Conservation (phyloP, 352 stramenopile genomes). For the Phytophthora hibernalis region DNA sequence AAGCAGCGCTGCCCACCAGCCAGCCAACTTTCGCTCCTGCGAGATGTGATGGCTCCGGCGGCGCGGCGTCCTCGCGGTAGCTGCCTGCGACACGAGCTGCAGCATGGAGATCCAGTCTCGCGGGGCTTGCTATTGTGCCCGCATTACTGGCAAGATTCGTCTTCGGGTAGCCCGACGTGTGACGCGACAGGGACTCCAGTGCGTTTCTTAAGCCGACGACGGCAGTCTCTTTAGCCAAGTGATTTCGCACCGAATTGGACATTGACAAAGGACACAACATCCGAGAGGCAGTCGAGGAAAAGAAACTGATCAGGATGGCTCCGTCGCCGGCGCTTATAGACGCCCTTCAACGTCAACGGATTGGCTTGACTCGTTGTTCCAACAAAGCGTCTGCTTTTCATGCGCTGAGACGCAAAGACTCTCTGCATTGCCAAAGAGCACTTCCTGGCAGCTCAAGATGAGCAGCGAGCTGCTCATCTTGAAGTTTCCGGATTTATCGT, state of each 20-base stretch:
- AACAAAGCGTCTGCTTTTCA: conserved; percentile 39
- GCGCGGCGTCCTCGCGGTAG: conserved; percentile 4
- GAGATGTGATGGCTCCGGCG: conserved; percentile 23
- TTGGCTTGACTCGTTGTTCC: conserved; percentile 15
- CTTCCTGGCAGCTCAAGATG: no score
- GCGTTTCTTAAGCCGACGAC: conserved; percentile 30
- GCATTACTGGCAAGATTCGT: no score
- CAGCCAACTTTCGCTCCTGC: conserved; percentile 15
- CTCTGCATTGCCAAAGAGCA: neutral
- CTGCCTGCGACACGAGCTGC: conserved; percentile 26
- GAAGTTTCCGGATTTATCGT: conserved; percentile 35
- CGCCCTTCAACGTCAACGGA: conserved; percentile 19
- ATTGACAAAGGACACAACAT: conserved; percentile 26
- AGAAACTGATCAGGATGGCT: conserved; percentile 40
- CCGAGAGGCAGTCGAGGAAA: conserved; percentile 19
- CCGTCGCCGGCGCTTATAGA: neutral
- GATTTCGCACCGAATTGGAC: conserved; percentile 27
- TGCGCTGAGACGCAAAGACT: conserved; percentile 30
- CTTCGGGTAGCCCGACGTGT: conserved; percentile 31
- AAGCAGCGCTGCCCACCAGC: conserved; percentile 16
- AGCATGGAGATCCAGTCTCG: conserved; percentile 25
- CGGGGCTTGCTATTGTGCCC: conserved; percentile 5
- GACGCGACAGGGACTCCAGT: conserved; percentile 29
- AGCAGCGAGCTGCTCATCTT: conserved; percentile 21
- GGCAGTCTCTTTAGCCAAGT: conserved; percentile 21